A percentile compares a stretch with the other conserved stretches of the same genome.
Evolutionary conservation across 2,329 filamentous ascomycete species (phyloP).

Genomic region (Penicillium sp.): DNA sequence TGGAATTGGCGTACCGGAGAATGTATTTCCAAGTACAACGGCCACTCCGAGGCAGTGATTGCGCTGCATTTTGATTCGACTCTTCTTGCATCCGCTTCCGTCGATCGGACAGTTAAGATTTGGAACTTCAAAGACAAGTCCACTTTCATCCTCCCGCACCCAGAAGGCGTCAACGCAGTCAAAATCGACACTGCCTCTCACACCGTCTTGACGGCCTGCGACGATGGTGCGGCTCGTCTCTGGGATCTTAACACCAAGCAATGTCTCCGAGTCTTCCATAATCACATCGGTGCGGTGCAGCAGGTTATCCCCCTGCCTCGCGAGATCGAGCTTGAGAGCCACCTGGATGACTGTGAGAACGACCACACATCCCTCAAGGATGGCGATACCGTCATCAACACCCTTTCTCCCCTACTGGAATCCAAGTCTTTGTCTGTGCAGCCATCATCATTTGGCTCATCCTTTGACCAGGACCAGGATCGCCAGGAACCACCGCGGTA

Average conservation of each 20-base stretch:
- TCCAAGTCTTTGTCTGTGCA: slow-evolving; percentile 33
- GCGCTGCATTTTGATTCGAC: slow-evolving; percentile 83
- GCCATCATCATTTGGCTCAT: slow-evolving; percentile 58
- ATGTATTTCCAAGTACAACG: slow-evolving; percentile 75
- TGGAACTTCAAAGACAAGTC: slow-evolving; percentile 88
- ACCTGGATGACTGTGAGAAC: slow-evolving; percentile 58
- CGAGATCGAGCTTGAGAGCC: slow-evolving; percentile 86
- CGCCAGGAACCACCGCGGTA: slow-evolving; percentile 80
- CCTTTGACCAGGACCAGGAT: slow-evolving; percentile 59
- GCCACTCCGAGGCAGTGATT: slow-evolving; percentile 79
- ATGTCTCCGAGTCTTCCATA: slow-evolving; percentile 75
- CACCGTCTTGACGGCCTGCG: slow-evolving; percentile 87
- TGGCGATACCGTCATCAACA: slow-evolving; percentile 25
- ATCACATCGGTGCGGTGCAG: slow-evolving; percentile 93
- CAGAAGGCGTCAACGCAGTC: slow-evolving; percentile 96
- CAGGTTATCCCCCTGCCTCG: slow-evolving; percentile 80
- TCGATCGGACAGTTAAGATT: slow-evolving; percentile 85
- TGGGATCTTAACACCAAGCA: slow-evolving; percentile 87
- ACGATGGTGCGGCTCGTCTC: slow-evolving; percentile 85
- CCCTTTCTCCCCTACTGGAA: slow-evolving; percentile 26
- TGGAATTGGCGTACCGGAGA: slow-evolving; percentile 97
- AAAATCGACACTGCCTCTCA: slow-evolving; percentile 77
- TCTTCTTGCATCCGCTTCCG: slow-evolving; percentile 81
- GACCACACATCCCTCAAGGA: slow-evolving; percentile 42
- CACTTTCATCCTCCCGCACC: slow-evolving; percentile 75